A percentile compares a stretch with the other conserved stretches of the same genome.
Conservation (phyloP, 2,329 filamentous ascomycete genomes). For the Talaromyces rugulosus region DNA sequence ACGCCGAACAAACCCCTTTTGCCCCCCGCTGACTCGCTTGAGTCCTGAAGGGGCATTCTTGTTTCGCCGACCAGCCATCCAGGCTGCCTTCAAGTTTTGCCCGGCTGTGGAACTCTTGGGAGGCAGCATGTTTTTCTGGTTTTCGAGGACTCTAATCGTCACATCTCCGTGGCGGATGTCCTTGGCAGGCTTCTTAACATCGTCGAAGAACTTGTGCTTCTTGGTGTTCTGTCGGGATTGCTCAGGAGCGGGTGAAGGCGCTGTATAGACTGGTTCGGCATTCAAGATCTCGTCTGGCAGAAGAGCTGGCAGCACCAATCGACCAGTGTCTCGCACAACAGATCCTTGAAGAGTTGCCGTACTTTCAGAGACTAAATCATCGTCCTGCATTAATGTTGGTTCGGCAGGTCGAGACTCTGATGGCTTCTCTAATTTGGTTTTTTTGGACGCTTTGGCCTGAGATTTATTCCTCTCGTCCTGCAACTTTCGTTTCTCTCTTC, state of each 20-base stretch:
- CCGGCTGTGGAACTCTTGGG: constrained; percentile 43
- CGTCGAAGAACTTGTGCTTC: constrained; percentile 48
- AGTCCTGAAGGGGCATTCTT: constrained; percentile 31
- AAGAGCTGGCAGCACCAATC: constrained; percentile 43
- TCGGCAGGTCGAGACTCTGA: constrained; percentile 6
- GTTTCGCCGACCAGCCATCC: constrained; percentile 34
- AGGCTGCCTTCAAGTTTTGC: constrained; percentile 33
- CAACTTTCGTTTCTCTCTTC: constrained; percentile 37
- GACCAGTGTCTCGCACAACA: constrained; percentile 31
- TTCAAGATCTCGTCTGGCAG: constrained; percentile 51
- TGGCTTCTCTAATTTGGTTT: constrained; percentile 26
- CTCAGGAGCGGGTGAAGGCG: constrained; percentile 42
- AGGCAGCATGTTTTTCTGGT: constrained; percentile 36
- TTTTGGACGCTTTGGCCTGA: constrained; percentile 32
- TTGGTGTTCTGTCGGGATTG: constrained; percentile 30
- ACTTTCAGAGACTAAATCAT: constrained; percentile 38
- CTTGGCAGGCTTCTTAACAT: constrained; percentile 45
- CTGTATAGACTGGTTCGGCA: constrained; percentile 40
- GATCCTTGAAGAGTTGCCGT: constrained; percentile 38
- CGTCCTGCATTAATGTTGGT: constrained; percentile 22
- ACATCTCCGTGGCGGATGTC: constrained; percentile 48
- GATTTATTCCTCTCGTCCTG: constrained; percentile 36
- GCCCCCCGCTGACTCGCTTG: constrained; percentile 32
- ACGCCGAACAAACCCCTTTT: constrained; percentile 35
- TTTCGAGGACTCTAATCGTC: constrained; percentile 47